These are phyloP conservation scores for Fulvia fulva DNA, from an alignment of 2,329 filamentous ascomycete genomes.

Conservation along the genomic window DNA sequence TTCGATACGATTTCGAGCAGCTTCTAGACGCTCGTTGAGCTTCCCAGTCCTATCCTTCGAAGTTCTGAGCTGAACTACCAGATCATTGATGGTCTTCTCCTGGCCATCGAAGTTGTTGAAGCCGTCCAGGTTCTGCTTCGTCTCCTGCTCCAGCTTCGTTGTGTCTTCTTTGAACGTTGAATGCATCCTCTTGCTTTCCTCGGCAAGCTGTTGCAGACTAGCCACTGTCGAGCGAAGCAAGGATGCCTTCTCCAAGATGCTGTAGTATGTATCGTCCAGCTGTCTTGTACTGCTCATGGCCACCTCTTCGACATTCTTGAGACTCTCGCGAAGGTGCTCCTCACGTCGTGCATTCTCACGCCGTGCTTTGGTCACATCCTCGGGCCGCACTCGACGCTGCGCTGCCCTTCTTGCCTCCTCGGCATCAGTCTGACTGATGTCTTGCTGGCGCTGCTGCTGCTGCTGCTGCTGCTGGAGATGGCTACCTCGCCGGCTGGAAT, in stretches of 20 bases:
- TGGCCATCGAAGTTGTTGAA: slow-evolving; percentile 64
- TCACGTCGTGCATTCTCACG: slow-evolving; percentile 38
- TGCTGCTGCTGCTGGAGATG: slow-evolving; percentile 5
- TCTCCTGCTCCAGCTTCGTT: slow-evolving; percentile 56
- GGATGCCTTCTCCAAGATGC: slow-evolving; percentile 65
- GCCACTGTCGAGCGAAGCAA: slow-evolving; percentile 61
- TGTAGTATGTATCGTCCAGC: slow-evolving; percentile 71
- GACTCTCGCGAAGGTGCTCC: slow-evolving; percentile 37
- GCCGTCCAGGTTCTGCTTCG: slow-evolving; percentile 56
- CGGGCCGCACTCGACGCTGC: slow-evolving; percentile 32
- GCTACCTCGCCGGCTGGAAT: slow-evolving; percentile 24
- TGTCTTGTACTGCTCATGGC: slow-evolving; percentile 60
- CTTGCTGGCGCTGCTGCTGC: slow-evolving; percentile 7
- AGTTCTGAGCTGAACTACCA: slow-evolving; percentile 59
- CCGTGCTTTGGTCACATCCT: slow-evolving; percentile 39
- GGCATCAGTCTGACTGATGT: slow-evolving; percentile 13
- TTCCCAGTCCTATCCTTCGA: slow-evolving; percentile 58
- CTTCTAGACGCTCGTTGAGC: slow-evolving; percentile 61
- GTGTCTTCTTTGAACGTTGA: slow-evolving; percentile 56
- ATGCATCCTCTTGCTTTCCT: slow-evolving; percentile 48
- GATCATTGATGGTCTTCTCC: slow-evolving; percentile 56
- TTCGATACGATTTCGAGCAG: slow-evolving; percentile 61
- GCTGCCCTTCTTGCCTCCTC: slow-evolving; percentile 8
- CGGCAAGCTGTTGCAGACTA: slow-evolving; percentile 64
- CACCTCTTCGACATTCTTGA: slow-evolving; percentile 48